These are phyloP conservation scores for Paramecium sexaurelia DNA, from an alignment of 73 alveolate genomes.

Conservation along the genomic window DNA sequence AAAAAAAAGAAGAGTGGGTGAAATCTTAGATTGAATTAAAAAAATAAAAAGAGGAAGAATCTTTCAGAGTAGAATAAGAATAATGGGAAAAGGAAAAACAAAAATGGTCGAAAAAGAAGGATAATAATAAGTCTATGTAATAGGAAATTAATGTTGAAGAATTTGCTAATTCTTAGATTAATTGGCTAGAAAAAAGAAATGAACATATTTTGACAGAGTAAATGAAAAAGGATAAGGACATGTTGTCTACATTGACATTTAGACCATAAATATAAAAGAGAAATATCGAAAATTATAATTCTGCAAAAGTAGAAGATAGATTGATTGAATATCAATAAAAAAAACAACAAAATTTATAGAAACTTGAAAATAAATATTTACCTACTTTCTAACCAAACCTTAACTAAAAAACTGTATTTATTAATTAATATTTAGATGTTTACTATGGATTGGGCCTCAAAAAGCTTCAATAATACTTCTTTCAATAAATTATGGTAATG, in stretches of 20 bases:
- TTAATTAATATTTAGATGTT: neutral
- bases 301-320: slow-evolving; percentile 29
- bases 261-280: neutral
- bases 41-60: slow-evolving; percentile 8
- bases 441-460: slow-evolving; percentile 36
- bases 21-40: neutral
- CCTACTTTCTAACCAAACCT: slow-evolving; percentile 22
- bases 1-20: slow-evolving; percentile 38
- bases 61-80: neutral
- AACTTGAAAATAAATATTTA: slow-evolving; percentile 24
- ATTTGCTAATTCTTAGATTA: neutral
- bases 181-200: slow-evolving; percentile 43
- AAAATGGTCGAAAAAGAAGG: neutral
- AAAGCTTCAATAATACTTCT: slow-evolving; percentile 1
- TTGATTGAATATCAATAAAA: slow-evolving; percentile 6
- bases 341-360: neutral
- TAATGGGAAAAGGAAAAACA: slow-evolving; percentile 1
- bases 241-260: neutral
- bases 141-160: slow-evolving; percentile 38
- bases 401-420: neutral
- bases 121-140: neutral
- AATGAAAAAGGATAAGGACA: slow-evolving; percentile 32
- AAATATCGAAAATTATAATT: neutral
- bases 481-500: slow-evolving; percentile 2
- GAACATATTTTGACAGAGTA: slow-evolving; percentile 9